Conservation (phyloP, 495 filamentous ascomycete genomes). For the Venustampulla echinocandica region DNA sequence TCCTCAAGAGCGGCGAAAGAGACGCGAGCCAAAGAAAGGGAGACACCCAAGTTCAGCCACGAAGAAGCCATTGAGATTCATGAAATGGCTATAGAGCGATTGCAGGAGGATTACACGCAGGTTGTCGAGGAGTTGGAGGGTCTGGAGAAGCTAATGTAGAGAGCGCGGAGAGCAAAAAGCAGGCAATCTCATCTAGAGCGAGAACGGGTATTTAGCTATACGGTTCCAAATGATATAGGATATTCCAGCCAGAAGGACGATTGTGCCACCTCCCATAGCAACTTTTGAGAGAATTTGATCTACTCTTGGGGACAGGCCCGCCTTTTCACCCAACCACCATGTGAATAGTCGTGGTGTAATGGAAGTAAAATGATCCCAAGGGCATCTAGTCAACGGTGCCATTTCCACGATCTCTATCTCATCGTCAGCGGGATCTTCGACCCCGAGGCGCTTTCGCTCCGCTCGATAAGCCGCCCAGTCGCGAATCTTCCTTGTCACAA, state of each 20-base stretch:
- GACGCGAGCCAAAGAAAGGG: slow-evolving; percentile 7
- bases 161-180: neutral
- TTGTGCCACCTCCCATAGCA: neutral
- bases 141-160: slow-evolving; percentile 2
- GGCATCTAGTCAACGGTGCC: neutral
- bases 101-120: slow-evolving; percentile 14
- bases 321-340: neutral
- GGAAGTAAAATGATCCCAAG: neutral
- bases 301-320: neutral
- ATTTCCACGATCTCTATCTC: neutral
- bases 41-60: slow-evolving; percentile 9
- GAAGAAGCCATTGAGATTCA: slow-evolving; percentile 6
- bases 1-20: slow-evolving; percentile 5
- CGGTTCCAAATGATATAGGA: neutral
- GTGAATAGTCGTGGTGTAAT: neutral
- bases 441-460: neutral
- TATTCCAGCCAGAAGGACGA: neutral
- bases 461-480: neutral
- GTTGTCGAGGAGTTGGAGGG: slow-evolving; percentile 15
- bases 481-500: neutral
- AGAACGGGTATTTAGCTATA: neutral
- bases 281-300: neutral
- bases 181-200: neutral
- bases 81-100: slow-evolving; percentile 11
- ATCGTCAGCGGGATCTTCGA: neutral